Evolutionary conservation across 805 yeast species (phyloP), one percentile per base, ranked within the genome.

Genomic region (Kazachstania martiniae): DNA sequence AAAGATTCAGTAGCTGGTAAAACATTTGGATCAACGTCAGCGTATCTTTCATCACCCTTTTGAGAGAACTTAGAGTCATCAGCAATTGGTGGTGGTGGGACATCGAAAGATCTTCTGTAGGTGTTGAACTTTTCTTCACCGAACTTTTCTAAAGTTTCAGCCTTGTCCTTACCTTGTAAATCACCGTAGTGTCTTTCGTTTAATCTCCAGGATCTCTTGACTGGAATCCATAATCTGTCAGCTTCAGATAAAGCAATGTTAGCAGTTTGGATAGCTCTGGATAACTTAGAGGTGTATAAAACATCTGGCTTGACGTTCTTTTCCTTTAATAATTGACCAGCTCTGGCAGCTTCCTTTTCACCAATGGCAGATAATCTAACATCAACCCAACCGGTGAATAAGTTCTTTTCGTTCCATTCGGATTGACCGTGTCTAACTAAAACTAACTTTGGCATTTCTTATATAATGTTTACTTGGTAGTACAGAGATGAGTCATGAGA

Each of bases 161-260:
- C 95, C 72, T 87, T 87, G 73, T 89, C 93, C 72, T 89, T 86
- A 64, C 97, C 97, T 70, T 89, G 96, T 57, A 87, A 75, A 51
- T 85, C 96, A 74, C 97, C 97, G 71, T 87, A 87, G 68, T 87
- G 96, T 74, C 97, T 91, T 72, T 87, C 97, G 71, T 87, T 87
- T 62, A 87, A 75, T 74, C 96, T 82, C 96, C 96, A 89, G 35
- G 89, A 74, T 73, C 96, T 83, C 65, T 78, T 75, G 53, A 82
- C 93, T 56, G 93, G 95, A 47, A 87, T 73, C 74, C 76, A 87
- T 49, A 84, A 66, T 60, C 86, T 83, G 65, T 86, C 96, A 37
- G 96, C 89, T 45, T 69, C 61, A 41, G 80, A 84, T 49, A 87
- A 70, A 38, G 95, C 95, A 62, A 89, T 74, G 80, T 87, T 81